Base-by-base conservation (phyloP, 2,329 filamentous ascomycete genomes). In the Pseudogymnoascus sp. region DNA sequence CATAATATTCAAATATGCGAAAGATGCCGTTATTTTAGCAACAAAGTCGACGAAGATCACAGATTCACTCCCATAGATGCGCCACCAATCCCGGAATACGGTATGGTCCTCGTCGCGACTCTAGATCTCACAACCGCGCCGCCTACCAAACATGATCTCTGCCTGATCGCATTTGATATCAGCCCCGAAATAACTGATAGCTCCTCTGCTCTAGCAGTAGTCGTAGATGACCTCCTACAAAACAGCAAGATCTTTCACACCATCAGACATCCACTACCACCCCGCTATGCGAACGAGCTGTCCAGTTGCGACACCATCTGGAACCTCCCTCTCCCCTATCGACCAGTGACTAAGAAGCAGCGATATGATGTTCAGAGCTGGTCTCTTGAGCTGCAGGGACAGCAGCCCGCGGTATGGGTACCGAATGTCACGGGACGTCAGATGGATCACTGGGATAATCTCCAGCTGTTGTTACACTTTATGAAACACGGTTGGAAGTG, bases 141-240 rank as follows among this genome's bases (percentile, higher is more conserved):
- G 36, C 14, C 36, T 42, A 59, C 61, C 37, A 65, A 59, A 63
- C 42, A 65, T 51, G 62, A 65, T 36, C 36, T 65, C 37, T 65
- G 64, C 59, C 64, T 65, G 23, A 61, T 65, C 11, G 64, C 64
- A 47, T 42, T 63, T 64, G 42, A 21, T 64, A 42, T 61, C 61
- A 23, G 45, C 31, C 51, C 62, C 47, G 62, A 64, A 18, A 36
- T 63, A 60, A 11, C 36, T 31, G 57, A 16, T 29, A 39, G 57
- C 29, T 34, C 23, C 45, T 47, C 34, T 61, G 63, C 21, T 51
- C 61, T 64, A 16, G 39, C 63, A 36, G 61, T 63, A 37, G 64
- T 66, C 64, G 63, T 66, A 29, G 65, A 66, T 59, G 65, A 66
- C 34, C 63, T 64, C 57, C 51, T 66, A 14, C 63, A 63, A 40